Percentiles rank a stretch among this genome's conserved stretches.
Conservation (phyloP, 1,284 basidiomycete genomes). For the Ustilago bromivora region DNA sequence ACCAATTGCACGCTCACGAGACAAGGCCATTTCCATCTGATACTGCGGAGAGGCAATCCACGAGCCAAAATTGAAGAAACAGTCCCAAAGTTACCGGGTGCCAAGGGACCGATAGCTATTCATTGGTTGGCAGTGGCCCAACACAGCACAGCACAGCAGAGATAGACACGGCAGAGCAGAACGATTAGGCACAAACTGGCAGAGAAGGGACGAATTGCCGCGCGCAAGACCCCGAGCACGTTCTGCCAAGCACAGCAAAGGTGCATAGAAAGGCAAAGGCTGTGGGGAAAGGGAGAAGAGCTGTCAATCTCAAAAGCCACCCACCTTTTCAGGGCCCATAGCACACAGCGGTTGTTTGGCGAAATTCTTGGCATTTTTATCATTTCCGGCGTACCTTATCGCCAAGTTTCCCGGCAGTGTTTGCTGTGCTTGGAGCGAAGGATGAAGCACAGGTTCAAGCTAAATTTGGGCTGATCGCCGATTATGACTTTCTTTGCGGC, state of each 20-base stretch:
- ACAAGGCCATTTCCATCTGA: neutral
- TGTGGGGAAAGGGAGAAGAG: conserved; percentile 2
- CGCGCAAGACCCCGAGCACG: conserved; percentile 19
- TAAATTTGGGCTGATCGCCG: conserved; percentile 13
- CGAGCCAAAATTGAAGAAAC: neutral
- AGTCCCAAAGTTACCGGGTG: neutral
- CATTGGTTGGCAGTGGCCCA: neutral
- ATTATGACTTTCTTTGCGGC: neutral
- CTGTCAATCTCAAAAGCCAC: conserved; percentile 11
- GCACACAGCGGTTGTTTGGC: conserved; percentile 25
- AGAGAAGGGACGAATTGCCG: neutral
- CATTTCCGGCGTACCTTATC: neutral
- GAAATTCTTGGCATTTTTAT: conserved; percentile 28
- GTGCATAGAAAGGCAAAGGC: conserved; percentile 15
- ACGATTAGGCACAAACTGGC: conserved; percentile 1
- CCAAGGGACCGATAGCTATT: neutral
- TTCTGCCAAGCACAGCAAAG: conserved; percentile 17
- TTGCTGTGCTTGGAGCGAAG: neutral
- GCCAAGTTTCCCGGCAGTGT: conserved; percentile 31
- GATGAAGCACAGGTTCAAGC: neutral
- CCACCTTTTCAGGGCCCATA: conserved; percentile 12
- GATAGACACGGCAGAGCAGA: neutral
- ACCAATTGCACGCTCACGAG: conserved; percentile 12
- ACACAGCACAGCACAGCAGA: neutral
- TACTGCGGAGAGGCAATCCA: neutral